These are phyloP conservation scores for Ilex aquifolium DNA, from an alignment of 257 asterid genomes.

Conservation along the genomic window DNA sequence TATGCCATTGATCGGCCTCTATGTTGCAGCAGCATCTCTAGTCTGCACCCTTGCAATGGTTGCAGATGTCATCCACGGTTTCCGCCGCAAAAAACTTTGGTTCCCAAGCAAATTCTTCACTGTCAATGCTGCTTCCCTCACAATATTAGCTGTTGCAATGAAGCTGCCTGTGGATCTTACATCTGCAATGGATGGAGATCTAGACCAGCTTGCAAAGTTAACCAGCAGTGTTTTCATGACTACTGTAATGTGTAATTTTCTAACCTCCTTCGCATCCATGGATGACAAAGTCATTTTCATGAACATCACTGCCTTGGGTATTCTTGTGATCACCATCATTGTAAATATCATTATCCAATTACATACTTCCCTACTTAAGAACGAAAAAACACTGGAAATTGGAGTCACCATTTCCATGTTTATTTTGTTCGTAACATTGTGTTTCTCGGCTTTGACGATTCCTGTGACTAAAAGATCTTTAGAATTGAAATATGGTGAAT, in stretches of 20 bases:
- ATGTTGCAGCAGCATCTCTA: no score
- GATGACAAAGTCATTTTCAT: conserved; percentile 2
- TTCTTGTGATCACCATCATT: conserved; percentile 22
- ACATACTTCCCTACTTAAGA: conserved; percentile 14
- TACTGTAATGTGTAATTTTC: conserved; percentile 33
- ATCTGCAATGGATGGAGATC: conserved; percentile 23
- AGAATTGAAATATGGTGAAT: conserved; percentile 29
- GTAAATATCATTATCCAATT: conserved; percentile 30
- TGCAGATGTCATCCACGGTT: no score
- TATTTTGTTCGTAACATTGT: conserved; percentile 21
- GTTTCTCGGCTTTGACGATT: conserved; percentile 26
- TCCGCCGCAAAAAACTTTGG: no score
- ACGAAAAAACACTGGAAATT: conserved; percentile 9
- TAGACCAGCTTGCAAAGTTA: conserved; percentile 34
- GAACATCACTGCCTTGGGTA: conserved; percentile 30
- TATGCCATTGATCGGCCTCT: no score
- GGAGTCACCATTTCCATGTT: conserved; percentile 17
- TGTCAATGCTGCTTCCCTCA: no score
- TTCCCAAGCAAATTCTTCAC: no score
- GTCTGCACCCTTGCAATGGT: no score
- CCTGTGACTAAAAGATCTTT: conserved; percentile 26
- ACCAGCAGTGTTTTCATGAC: conserved; percentile 40
- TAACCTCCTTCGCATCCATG: conserved; percentile 38
- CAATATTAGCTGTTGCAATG: conserved; percentile 16
- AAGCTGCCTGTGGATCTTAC: conserved; percentile 38